phyloP scores from a whole-genome alignment of 352 stramenopile genomes.

The Thalassiosira hispida region DNA sequence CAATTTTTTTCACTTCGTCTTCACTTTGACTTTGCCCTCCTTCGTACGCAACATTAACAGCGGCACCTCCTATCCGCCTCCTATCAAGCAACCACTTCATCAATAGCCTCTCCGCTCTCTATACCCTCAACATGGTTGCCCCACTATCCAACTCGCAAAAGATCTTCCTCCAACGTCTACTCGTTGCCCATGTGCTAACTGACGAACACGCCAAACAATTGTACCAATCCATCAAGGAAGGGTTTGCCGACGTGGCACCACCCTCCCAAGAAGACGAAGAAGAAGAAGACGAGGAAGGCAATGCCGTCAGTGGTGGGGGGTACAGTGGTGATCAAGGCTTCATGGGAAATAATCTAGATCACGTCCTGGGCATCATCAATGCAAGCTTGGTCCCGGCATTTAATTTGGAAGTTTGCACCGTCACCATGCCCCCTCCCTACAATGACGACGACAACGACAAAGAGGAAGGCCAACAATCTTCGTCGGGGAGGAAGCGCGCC shows the following conservation, averaged over 20 bases:
- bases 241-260: slow-evolving; percentile 36
- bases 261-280: slow-evolving; percentile 8
- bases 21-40: too few species aligned
- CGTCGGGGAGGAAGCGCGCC: background rate
- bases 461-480: background rate
- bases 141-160: slow-evolving; percentile 70
- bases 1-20: too few species aligned
- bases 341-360: slow-evolving; percentile 43
- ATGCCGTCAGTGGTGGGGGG: background rate
- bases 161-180: slow-evolving; percentile 73
- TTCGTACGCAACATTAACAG: too few species aligned
- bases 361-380: slow-evolving; percentile 71
- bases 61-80: too few species aligned
- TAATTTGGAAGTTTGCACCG: slow-evolving; percentile 72
- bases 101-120: too few species aligned
- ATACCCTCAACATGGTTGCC: too few species aligned
- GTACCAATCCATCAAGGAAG: slow-evolving; percentile 41
- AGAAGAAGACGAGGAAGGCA: slow-evolving; percentile 1
- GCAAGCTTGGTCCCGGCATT: slow-evolving; percentile 60
- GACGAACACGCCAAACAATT: slow-evolving; percentile 57
- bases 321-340: slow-evolving; percentile 14
- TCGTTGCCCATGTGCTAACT: slow-evolving; percentile 61
- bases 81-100: too few species aligned
- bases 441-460: slow-evolving; percentile 24
- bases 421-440: slow-evolving; percentile 43